These are phyloP conservation scores for Talaromyces sp. DNA, from an alignment of 2,329 filamentous ascomycete species.

Conservation along the genomic window DNA sequence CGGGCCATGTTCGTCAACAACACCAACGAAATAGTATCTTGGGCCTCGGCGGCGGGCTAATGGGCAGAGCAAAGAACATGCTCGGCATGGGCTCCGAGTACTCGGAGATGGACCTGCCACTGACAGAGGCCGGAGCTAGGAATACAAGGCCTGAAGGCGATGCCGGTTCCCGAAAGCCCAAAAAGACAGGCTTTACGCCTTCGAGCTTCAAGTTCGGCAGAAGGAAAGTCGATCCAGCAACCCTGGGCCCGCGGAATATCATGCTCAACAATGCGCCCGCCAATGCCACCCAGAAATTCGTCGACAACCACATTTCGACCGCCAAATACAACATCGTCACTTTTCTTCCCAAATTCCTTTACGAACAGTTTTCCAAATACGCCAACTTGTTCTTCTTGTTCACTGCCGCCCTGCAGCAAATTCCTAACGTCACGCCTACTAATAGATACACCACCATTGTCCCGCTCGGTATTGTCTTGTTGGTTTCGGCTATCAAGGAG, in stretches of 20 bases:
- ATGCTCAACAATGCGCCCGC: constrained; percentile 94
- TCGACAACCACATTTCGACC: constrained; percentile 95
- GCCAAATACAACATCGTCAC: constrained; percentile 94
- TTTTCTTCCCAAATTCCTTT: constrained; percentile 93
- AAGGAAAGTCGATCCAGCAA: constrained; percentile 80
- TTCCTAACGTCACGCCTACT: constrained; percentile 89
- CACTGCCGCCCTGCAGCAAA: constrained; percentile 89
- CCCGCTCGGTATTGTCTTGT: constrained; percentile 79
- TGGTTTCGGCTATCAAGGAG: constrained; percentile 95
- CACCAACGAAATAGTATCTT: constrained; percentile 84
- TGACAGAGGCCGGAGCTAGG: constrained; percentile 69
- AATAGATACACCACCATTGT: constrained; percentile 95
- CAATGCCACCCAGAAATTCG: constrained; percentile 82
- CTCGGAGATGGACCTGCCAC: constrained; percentile 95
- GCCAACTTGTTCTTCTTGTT: constrained; percentile 99
- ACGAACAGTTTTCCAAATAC: constrained; percentile 98
- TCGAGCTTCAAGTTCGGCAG: constrained; percentile 86
- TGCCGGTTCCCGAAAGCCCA: constrained; percentile 37
- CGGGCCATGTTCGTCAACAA: constrained; percentile 50
- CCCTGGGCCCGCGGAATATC: constrained; percentile 85
- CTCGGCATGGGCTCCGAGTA: constrained; percentile 82
- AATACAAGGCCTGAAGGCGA: constrained; percentile 27
- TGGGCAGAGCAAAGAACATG: constrained; percentile 84
- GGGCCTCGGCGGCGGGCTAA: constrained; percentile 75
- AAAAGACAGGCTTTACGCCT: constrained; percentile 59